Conservation (phyloP, 768 basidiomycete genomes). For the Clitopilus passeckerianus region DNA sequence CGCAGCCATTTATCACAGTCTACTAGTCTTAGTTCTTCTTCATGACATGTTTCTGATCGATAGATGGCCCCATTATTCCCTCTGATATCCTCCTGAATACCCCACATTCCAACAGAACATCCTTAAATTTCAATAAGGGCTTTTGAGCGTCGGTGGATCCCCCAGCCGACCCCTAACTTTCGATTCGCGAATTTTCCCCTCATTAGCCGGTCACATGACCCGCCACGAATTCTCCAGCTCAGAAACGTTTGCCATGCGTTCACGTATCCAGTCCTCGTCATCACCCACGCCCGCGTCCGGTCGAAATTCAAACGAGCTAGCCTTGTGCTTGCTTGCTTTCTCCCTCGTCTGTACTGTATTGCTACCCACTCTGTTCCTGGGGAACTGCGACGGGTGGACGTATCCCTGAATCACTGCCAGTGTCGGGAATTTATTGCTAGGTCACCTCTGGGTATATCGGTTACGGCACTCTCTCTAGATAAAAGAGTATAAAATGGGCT, state of each 20-base stretch:
- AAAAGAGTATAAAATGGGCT: constrained; percentile 47
- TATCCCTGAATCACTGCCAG: neutral
- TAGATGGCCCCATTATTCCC: too few relatives aligned
- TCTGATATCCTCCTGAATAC: too few relatives aligned
- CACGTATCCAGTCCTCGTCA: neutral
- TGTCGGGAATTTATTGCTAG: constrained; percentile 8
- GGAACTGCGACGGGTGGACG: neutral
- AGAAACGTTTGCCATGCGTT: neutral
- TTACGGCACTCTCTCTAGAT: neutral
- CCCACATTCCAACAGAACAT: too few relatives aligned
- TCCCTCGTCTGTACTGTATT: too few relatives aligned
- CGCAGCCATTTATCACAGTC: too few relatives aligned
- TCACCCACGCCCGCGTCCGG: neutral
- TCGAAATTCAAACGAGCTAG: too few relatives aligned
- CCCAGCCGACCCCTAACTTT: neutral
- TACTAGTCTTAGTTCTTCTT: too few relatives aligned
- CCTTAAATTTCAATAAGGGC: too few relatives aligned
- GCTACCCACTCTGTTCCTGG: neutral
- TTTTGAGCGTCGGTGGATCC: too few relatives aligned
- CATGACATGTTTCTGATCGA: too few relatives aligned
- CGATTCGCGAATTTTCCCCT: neutral
- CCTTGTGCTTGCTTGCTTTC: too few relatives aligned
- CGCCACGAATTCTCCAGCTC: neutral
- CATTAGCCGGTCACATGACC: neutral
- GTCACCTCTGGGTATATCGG: neutral